phyloP scores from a whole-genome alignment of 1,139 yeast species.

The Saccharomycopsis crataegensis region DNA sequence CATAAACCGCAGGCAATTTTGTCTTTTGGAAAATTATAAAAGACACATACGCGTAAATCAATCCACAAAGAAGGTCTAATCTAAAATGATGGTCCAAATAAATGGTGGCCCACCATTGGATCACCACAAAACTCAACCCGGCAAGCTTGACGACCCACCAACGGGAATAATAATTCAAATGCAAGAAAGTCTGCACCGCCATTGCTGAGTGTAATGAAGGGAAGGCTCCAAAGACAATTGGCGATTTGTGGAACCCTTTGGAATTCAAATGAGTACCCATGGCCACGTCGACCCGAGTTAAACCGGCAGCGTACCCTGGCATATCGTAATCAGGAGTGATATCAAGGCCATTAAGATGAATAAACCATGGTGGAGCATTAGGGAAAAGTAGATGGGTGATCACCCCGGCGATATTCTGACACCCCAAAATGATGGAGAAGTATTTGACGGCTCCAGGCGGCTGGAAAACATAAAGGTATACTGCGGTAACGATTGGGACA shows the following conservation, averaged over 20 bases:
- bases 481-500: conserved; percentile 54
- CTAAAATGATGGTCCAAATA: conserved; percentile 69
- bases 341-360: conserved; percentile 50
- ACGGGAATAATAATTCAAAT: conserved; percentile 34
- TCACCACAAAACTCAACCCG: conserved; percentile 34
- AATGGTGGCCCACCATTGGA: conserved; percentile 74
- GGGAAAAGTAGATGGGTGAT: conserved; percentile 54
- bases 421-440: conserved; percentile 47
- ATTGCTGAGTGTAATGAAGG: conserved; percentile 63
- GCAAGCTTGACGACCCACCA: conserved; percentile 35
- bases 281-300: conserved; percentile 54
- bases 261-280: conserved; percentile 56
- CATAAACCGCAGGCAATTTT: background rate
- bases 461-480: conserved; percentile 60
- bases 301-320: conserved; percentile 66
- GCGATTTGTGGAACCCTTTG: conserved; percentile 57
- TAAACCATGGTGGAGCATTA: conserved; percentile 69
- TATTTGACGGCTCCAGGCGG: conserved; percentile 51
- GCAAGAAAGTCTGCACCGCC: conserved; percentile 47
- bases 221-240: conserved; percentile 65
- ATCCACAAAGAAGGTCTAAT: conserved; percentile 49
- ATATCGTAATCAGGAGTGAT: conserved; percentile 48
- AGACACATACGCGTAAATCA: conserved; percentile 40
- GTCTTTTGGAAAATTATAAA: conserved; percentile 26
- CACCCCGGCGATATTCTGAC: conserved; percentile 54